These are phyloP conservation scores for Ustilago xerochloae DNA, from an alignment of 1,284 basidiomycete species.

Conservation along the genomic window DNA sequence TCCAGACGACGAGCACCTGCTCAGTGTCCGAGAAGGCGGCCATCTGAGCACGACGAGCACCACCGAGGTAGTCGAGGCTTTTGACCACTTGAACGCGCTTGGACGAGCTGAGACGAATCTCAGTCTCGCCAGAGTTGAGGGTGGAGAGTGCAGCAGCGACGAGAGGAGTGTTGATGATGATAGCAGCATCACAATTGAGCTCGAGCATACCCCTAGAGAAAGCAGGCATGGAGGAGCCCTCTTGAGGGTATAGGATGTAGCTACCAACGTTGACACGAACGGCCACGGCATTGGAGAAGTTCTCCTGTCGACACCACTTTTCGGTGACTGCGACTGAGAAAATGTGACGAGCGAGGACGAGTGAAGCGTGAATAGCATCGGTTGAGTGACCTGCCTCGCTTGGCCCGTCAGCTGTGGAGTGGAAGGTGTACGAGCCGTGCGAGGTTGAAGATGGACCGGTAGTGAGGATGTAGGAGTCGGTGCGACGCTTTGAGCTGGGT, in stretches of 20 bases:
- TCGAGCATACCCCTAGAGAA: slow-evolving; percentile 73
- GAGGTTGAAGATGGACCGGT: slow-evolving; percentile 15
- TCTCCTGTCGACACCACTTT: slow-evolving; percentile 32
- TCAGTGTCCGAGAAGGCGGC: slow-evolving; percentile 85
- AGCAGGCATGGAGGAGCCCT: slow-evolving; percentile 25
- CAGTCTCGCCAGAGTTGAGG: slow-evolving; percentile 64
- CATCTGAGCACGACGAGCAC: slow-evolving; percentile 82
- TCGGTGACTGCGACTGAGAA: slow-evolving; percentile 32
- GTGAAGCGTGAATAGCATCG: slow-evolving; percentile 28
- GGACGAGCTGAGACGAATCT: slow-evolving; percentile 42
- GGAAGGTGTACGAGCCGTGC: slow-evolving; percentile 16
- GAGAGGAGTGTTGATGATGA: slow-evolving; percentile 81
- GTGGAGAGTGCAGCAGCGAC: slow-evolving; percentile 76
- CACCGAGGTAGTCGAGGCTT: slow-evolving; percentile 74
- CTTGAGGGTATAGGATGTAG: slow-evolving; percentile 45
- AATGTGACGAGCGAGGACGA: slow-evolving; percentile 24
- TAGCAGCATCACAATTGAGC: slow-evolving; percentile 81
- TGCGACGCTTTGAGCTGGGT: slow-evolving; percentile 9
- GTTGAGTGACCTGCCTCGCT: slow-evolving; percentile 14
- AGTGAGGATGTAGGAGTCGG: slow-evolving; percentile 30
- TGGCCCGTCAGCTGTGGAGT: slow-evolving; percentile 20
- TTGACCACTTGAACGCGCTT: slow-evolving; percentile 64
- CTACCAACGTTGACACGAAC: slow-evolving; percentile 44
- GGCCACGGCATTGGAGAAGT: slow-evolving; percentile 43
- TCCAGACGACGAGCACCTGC: slow-evolving; percentile 79